phyloP scores from a whole-genome alignment of 2,329 filamentous ascomycete genomes.

The Phaeomoniella chlamydospora region DNA sequence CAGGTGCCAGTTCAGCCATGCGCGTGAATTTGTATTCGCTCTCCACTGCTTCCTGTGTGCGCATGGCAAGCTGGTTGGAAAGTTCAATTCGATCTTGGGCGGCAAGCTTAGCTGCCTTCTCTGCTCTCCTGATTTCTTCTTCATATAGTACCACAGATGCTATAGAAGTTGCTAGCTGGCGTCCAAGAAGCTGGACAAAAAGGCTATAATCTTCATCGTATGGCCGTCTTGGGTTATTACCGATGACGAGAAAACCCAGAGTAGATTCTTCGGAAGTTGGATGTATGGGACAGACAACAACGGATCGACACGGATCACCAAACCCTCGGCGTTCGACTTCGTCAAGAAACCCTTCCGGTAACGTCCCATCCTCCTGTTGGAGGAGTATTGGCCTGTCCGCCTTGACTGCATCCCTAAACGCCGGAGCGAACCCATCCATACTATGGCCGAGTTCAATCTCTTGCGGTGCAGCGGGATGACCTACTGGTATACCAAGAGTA shows the following conservation, averaged over 20 bases:
- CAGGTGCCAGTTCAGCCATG: slow-evolving; percentile 73
- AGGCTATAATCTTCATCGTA: slow-evolving; percentile 71
- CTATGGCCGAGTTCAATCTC: slow-evolving; percentile 56
- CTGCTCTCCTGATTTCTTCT: slow-evolving; percentile 63
- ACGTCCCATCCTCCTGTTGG: slow-evolving; percentile 49
- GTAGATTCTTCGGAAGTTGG: slow-evolving; percentile 60
- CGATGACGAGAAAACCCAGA: slow-evolving; percentile 65
- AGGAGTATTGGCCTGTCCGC: slow-evolving; percentile 53
- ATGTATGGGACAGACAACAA: slow-evolving; percentile 67
- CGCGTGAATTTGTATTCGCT: slow-evolving; percentile 66
- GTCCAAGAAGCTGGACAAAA: slow-evolving; percentile 59
- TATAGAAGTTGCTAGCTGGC: slow-evolving; percentile 65
- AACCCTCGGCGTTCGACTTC: slow-evolving; percentile 58
- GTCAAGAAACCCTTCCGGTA: slow-evolving; percentile 50
- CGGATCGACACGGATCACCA: slow-evolving; percentile 52
- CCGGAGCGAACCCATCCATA: slow-evolving; percentile 59
- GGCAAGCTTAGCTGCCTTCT: slow-evolving; percentile 58
- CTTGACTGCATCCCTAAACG: slow-evolving; percentile 62
- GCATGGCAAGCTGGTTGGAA: slow-evolving; percentile 56
- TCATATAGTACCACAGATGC: slow-evolving; percentile 73
- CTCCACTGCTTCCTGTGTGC: slow-evolving; percentile 40
- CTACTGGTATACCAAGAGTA: slow-evolving; percentile 50
- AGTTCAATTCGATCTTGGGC: slow-evolving; percentile 65
- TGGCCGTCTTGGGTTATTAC: slow-evolving; percentile 61
- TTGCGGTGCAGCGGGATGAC: slow-evolving; percentile 45